Percentiles rank a stretch among this genome's conserved stretches.
Conservation (phyloP, 331 rosid genomes). For the Pyracantha coccinea region DNA sequence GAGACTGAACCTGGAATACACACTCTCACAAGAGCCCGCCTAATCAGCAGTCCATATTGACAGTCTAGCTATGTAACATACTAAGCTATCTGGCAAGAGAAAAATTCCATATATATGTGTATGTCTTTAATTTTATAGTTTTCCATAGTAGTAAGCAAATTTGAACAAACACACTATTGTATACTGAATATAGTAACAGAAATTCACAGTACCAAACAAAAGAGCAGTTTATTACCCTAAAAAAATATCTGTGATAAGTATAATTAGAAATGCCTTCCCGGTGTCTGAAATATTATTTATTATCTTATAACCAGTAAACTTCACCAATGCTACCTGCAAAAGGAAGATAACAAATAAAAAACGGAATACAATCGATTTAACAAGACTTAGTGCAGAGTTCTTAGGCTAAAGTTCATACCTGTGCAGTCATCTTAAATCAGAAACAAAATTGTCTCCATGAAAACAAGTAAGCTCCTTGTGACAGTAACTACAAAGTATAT, state of each 20-base stretch:
- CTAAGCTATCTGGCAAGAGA: neutral
- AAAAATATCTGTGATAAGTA: conserved; percentile 81
- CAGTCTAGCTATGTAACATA: neutral
- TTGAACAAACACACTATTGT: neutral
- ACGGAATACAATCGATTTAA: conserved; percentile 10
- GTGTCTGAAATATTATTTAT: conserved; percentile 84
- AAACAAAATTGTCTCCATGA: neutral
- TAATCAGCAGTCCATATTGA: neutral
- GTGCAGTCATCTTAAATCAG: neutral
- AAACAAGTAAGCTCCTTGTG: neutral
- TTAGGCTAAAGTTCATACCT: neutral
- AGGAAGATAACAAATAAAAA: conserved; percentile 19
- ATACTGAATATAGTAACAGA: neutral
- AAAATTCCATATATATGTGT: neutral
- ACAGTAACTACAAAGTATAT: neutral
- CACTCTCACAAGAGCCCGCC: neutral
- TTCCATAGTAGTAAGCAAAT: conserved; percentile 7
- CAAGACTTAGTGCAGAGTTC: conserved; percentile 1
- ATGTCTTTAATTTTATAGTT: neutral
- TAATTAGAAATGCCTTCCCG: conserved; percentile 91
- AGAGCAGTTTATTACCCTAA: conserved; percentile 63
- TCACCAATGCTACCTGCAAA: conserved; percentile 97
- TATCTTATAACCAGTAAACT: conserved; percentile 90
- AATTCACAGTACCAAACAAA: conserved; percentile 2
- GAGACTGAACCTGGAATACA: neutral